Base-by-base conservation (phyloP, 352 stramenopile genomes). In the Saprolegnia diclina region DNA sequence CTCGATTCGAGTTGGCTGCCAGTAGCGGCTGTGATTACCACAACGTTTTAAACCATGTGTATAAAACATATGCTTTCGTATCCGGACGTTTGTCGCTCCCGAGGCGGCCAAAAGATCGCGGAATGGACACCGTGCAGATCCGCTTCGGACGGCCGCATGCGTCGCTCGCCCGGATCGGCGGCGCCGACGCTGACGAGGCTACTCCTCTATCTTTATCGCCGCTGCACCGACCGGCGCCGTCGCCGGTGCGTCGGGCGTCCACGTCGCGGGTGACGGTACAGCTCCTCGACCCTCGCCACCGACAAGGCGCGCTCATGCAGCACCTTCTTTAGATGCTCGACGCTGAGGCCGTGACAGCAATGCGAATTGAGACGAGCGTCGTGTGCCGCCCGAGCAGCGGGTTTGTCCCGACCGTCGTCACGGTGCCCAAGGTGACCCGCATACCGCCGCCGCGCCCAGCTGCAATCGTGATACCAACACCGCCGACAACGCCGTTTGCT, bases 371-470 rank as follows among this genome's bases (percentile, higher is more conserved):
- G 38, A 13, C 63, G 35, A 69, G 42, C 38, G 54, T 69, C 18
- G 29, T 26, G 61, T 69, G 63, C 45, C 54, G 63, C 42, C 35
- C 63, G 18, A 38, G 63, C 19, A 62, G 63, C 45, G 63, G 53
- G 1, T 69, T 69, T 62, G 63, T 69, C 6, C 63, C 63, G 40
- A 52, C 54, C 16, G 63, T 56, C 29, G n/a, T 69, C 22, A 52
- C 63, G 13, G 26, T 69, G 18, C 63, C 26, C 45, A 65, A 65
- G 37, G n/a, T 52, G 6, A 1, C 40, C 6, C 32, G 53, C 19
- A 66, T 56, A 57, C 18, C 9, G 18, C 35, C 10, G 16, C 21
- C 13, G 35, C 52, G 11, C 11, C 52, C 52, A 9, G 11, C 24
- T 3, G 13, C 13, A 59, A 16, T 42, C 16, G 35, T 59, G 52